Percentiles rank a stretch among this genome's conserved stretches.
Evolutionary conservation across 2,329 filamentous ascomycete species (phyloP).

Genomic region (Coniosporium tulheliwenetii): DNA sequence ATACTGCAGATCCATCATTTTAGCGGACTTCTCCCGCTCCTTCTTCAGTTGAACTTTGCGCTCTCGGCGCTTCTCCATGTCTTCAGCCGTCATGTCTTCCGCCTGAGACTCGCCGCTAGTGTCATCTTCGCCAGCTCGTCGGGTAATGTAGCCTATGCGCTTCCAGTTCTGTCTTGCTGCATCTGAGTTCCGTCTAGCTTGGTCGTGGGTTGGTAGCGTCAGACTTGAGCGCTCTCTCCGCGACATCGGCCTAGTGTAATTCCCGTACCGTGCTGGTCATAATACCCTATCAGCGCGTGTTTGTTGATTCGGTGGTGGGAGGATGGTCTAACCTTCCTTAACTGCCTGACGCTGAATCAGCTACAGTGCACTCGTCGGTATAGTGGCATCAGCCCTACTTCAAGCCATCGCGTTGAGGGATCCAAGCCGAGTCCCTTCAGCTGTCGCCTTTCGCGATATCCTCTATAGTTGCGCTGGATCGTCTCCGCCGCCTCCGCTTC

Average conservation of each 20-base stretch:
- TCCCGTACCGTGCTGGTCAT: conserved; percentile 34
- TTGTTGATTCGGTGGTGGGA: conserved; percentile 7
- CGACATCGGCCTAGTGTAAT: conserved; percentile 30
- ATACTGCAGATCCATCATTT: conserved; percentile 73
- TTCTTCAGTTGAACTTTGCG: conserved; percentile 33
- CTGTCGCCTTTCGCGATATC: conserved; percentile 57
- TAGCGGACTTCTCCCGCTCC: conserved; percentile 49
- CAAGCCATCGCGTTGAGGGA: conserved; percentile 55
- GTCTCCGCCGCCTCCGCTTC: conserved; percentile 13
- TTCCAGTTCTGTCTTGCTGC: conserved; percentile 58
- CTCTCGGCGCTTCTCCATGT: conserved; percentile 14
- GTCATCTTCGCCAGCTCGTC: conserved; percentile 56
- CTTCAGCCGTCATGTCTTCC: conserved; percentile 20
- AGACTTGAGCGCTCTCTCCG: conserved; percentile 17
- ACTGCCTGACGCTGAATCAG: conserved; percentile 10
- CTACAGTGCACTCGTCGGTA: no score
- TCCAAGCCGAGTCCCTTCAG: conserved; percentile 53
- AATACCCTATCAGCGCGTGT: conserved; percentile 11
- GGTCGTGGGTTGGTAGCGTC: no score
- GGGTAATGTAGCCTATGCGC: conserved; percentile 53
- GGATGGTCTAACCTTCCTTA: conserved; percentile 13
- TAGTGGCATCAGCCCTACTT: conserved; percentile 29
- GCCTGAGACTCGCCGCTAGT: conserved; percentile 31
- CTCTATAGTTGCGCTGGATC: conserved; percentile 51
- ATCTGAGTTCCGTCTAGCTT: conserved; percentile 8